These are phyloP conservation scores for Betula pendula DNA, from an alignment of 306 rosid genomes.

Conservation along the genomic window DNA sequence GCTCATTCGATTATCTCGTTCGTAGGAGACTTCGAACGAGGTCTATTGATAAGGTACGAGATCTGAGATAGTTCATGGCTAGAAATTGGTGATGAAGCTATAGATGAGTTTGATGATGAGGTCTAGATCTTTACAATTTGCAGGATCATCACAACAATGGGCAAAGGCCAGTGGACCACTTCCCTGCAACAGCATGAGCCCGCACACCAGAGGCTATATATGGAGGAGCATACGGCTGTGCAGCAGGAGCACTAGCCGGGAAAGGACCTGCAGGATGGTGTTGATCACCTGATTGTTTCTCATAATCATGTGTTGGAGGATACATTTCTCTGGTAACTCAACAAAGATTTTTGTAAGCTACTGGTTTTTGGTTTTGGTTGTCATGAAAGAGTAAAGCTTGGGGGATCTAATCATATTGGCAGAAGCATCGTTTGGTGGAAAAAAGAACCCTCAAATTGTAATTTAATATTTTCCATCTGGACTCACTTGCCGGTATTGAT, in stretches of 20 bases:
- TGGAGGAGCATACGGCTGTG: slow-evolving; percentile 37
- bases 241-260: neutral
- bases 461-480: neutral
- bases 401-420: neutral
- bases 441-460: neutral
- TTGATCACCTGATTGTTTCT: slow-evolving; percentile 27
- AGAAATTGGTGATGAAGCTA: neutral
- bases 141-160: slow-evolving; percentile 65
- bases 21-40: too few species aligned
- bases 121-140: slow-evolving; percentile 49
- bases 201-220: slow-evolving; percentile 4
- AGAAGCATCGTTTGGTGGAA: neutral
- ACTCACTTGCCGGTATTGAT: neutral
- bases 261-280: slow-evolving; percentile 13
- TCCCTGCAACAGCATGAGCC: neutral
- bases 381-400: neutral
- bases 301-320: slow-evolving; percentile 35
- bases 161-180: slow-evolving; percentile 70
- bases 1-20: too few species aligned
- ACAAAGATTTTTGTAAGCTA: slow-evolving; percentile 2
- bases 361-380: neutral
- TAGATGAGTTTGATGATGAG: too few species aligned
- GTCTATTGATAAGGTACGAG: too few species aligned
- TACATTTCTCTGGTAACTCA: slow-evolving; percentile 34
- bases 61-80: neutral